Percentiles rank a stretch among this genome's conserved stretches.
Conservation (phyloP, 2,329 filamentous ascomycete genomes). For the Aspergillus aculeatus region DNA sequence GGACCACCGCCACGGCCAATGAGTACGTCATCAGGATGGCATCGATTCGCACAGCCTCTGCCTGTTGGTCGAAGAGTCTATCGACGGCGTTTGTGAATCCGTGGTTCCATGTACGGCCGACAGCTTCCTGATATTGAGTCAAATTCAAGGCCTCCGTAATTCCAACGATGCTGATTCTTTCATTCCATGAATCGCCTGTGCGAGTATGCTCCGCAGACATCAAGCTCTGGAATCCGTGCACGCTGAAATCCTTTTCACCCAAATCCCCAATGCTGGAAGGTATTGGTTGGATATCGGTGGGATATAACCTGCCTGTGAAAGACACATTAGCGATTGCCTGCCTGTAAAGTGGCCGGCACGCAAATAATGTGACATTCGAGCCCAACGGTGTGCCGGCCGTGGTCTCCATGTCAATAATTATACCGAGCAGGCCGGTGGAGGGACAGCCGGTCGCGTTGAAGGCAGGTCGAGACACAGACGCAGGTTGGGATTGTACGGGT, state of each 20-base stretch:
- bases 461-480: neutral
- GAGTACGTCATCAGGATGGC: neutral
- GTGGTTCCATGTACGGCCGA: slow-evolving; percentile 2
- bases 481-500: neutral
- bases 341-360: slow-evolving; percentile 6
- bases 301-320: neutral
- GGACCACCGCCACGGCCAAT: neutral
- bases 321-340: slow-evolving; percentile 4
- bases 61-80: slow-evolving; percentile 4
- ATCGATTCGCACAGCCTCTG: neutral
- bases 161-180: neutral
- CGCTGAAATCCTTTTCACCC: neutral
- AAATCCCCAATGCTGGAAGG: neutral
- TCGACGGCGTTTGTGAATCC: neutral
- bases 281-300: neutral
- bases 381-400: neutral
- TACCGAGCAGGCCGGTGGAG: neutral
- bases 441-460: slow-evolving; percentile 1
- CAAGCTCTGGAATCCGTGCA: neutral
- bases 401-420: neutral
- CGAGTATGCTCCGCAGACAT: neutral
- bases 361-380: neutral
- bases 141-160: neutral
- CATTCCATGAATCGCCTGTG: neutral
- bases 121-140: neutral